Percentiles rank a stretch among this genome's conserved stretches.
Evolutionary conservation across 2,329 filamentous ascomycete genomes (phyloP).

Genomic region (Trichophyton mentagrophytes): DNA sequence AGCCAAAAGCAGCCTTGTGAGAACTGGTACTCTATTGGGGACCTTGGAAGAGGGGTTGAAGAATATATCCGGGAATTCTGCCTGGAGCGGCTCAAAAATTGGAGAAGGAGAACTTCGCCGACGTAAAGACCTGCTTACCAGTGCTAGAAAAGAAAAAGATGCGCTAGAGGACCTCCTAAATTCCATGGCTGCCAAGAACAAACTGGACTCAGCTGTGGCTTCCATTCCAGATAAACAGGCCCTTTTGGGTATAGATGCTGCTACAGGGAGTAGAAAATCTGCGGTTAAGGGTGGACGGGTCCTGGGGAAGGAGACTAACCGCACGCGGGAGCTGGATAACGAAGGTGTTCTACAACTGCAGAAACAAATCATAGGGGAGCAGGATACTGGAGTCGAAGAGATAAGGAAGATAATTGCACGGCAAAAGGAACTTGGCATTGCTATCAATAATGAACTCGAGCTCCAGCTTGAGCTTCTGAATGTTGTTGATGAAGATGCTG

Average conservation of each 20-base stretch:
- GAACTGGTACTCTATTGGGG: constrained; percentile 42
- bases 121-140: constrained; percentile 44
- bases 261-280: constrained; percentile 13
- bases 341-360: constrained; percentile 52
- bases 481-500: constrained; percentile 47
- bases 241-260: constrained; percentile 21
- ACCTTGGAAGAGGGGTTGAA: constrained; percentile 46
- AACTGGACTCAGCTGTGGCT: constrained; percentile 35
- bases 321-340: constrained; percentile 51
- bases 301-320: constrained; percentile 45
- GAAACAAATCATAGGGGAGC: constrained; percentile 48
- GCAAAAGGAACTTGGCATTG: constrained; percentile 49
- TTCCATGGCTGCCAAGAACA: constrained; percentile 43
- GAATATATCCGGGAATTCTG: constrained; percentile 22
- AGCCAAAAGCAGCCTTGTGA: constrained; percentile 47
- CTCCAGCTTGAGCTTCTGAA: constrained; percentile 50
- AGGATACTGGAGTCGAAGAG: constrained; percentile 48
- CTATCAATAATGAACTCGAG: constrained; percentile 50
- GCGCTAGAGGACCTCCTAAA: constrained; percentile 48
- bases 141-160: constrained; percentile 49
- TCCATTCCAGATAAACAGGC: constrained; percentile 35
- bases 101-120: constrained; percentile 50
- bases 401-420: constrained; percentile 45
- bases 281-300: constrained; percentile 36
- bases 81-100: constrained; percentile 27